Base-by-base conservation (phyloP, 106 monocot species). In the Dioscorea alata region DNA sequence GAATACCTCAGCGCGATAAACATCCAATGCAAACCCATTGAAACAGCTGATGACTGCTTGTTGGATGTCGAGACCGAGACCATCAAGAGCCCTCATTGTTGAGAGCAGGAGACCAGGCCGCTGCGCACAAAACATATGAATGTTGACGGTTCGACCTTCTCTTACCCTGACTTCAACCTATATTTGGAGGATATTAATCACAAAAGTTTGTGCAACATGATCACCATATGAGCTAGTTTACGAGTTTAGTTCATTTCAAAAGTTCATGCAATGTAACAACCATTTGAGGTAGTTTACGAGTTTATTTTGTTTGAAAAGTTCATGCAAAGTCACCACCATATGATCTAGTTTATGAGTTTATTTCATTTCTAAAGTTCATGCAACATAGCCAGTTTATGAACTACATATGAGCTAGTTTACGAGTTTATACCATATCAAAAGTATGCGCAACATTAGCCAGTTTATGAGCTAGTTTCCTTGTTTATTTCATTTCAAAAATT, bases 41-140 rank as follows among this genome's bases (percentile, higher is more conserved):
- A 87, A 87, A 57, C 90, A 90, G 82, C 86, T 90, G 66, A 89
- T 86, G 75, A 84, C 87, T 10, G 90, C 94, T 49, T 90, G 90
- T 48, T 94, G 84, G 57, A 94, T 74, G 53, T 90, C 94, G 5
- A 94, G 82, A 16, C 87, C 86, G 28, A 94, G 80, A 68, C 74
- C 68, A 42, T 94, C 94, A 10, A 94, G 90, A 4, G 90, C 87
- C 67, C 80, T 76, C 86, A 94, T 87, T 4, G 80, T 80, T 7
- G 94, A 86, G 24, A 78, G 80, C 72, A 94, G 35, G 20, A 94
- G 75, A 6, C 86, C 90, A 0, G 90, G 94, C 54, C 71, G 71
- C 18, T 82, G 81, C 10, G 79, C 77, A 61, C 94, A 90, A 57
- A 87, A 94, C 90, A 94, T 94, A 57, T 94, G 94, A 52, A 94